A percentile compares a stretch with the other conserved stretches of the same genome.
Conservation (phyloP, 1,284 basidiomycete genomes). For the Leccinum ponderosum region DNA sequence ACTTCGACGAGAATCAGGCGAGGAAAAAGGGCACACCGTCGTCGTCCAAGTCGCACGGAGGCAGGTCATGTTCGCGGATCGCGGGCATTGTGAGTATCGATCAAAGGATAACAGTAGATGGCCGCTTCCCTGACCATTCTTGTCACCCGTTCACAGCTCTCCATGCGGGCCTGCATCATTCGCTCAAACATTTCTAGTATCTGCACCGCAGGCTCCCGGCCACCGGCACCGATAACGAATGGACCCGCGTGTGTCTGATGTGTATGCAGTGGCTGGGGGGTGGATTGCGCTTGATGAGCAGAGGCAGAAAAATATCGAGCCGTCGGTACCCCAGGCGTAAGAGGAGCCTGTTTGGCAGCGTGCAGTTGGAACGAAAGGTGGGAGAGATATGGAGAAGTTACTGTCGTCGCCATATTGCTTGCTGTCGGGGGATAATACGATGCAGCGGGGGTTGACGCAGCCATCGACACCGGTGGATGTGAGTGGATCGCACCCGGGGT, state of each 20-base stretch:
- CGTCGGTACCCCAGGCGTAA: conserved; percentile 14
- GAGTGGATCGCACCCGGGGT: conserved; percentile 21
- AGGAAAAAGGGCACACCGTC: conserved; percentile 22
- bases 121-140: conserved; percentile 56
- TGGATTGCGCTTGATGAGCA: conserved; percentile 11
- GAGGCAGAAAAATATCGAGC: conserved; percentile 17
- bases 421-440: conserved; percentile 32
- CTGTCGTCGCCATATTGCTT: conserved; percentile 22
- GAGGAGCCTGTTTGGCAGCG: conserved; percentile 14
- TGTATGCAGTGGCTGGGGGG: conserved; percentile 14
- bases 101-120: conserved; percentile 5
- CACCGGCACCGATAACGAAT: conserved; percentile 28
- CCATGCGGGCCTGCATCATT: conserved; percentile 71
- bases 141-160: conserved; percentile 67
- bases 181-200: conserved; percentile 68
- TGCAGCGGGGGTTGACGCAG: conserved; percentile 13
- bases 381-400: conserved; percentile 32
- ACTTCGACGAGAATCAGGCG: conserved; percentile 11
- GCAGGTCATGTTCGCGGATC: conserved; percentile 28
- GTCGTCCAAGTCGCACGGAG: conserved; percentile 25
- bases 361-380: conserved; percentile 30
- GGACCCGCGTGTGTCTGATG: conserved; percentile 22
- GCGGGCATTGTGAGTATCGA: conserved; percentile 18
- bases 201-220: conserved; percentile 46
- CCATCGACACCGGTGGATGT: conserved; percentile 16